Evolutionary conservation across 345 rosid genomes (phyloP), one percentile per base, ranked within the genome.

Genomic region (Kandelia obovata): DNA sequence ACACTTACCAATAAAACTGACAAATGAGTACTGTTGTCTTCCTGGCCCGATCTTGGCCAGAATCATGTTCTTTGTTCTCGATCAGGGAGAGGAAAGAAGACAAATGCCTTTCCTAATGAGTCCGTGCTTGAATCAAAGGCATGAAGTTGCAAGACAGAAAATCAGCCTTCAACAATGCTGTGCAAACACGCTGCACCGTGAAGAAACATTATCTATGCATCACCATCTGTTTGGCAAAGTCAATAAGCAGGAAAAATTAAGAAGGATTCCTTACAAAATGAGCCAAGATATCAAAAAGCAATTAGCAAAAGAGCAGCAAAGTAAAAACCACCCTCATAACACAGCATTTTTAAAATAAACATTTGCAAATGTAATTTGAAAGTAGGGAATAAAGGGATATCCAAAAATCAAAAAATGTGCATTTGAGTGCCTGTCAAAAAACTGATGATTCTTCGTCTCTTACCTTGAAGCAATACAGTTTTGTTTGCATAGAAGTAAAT

Each of bases 151-250:
- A n/a, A 65, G 28, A 56, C 5, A 51, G 37, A 28, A 16, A 20
- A 39, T 39, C 46, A 39, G 52, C 70, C 64, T 5, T 26, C 31
- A 2, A 7, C 58, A 23, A 23, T 55, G 13, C 58, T 9, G 5
- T 28, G 53, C 10, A 35, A 4, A 16, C 39, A 35, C 19, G 70
- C 23, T 1, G 0, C 49, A 13, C 0, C 13, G 4, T 23, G 5
- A 46, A 53, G 27, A 30, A 32, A 30, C 30, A 66, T 30, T 68
- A 58, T 19, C 53, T 21, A 1, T 37, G 69, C 43, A 19, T 6
- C 39, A 51, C 58, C 21, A 69, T 39, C 77, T 73, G 81, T 66
- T 70, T 32, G 59, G 31, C 68, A 56, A 59, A 68, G 39, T 53
- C 4, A 17, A 55, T 10, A 6, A 43, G 19, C 1, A 5, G 58